Evolutionary conservation across 2,329 filamentous ascomycete genomes (phyloP).

Genomic region (Xylaria sp.): DNA sequence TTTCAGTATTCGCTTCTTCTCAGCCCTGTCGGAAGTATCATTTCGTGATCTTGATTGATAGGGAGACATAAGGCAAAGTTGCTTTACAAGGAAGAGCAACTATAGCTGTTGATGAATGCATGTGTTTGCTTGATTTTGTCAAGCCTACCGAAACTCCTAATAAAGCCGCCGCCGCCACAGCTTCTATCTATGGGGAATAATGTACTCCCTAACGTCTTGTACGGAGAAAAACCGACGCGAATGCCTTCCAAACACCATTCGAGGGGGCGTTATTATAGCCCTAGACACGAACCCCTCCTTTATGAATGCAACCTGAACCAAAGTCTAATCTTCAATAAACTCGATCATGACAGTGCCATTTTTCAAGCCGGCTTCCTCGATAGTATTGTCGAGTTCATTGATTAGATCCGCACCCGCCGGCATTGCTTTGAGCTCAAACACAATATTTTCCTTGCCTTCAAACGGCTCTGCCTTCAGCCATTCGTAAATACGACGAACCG

Average conservation of each 20-base stretch:
- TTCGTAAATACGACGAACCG: constrained; percentile 87
- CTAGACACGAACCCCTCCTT: not conserved
- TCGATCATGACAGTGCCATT: constrained; percentile 97
- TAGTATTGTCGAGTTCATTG: constrained; percentile 75
- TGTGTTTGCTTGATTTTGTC: constrained; percentile 13
- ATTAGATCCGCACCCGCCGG: constrained; percentile 83
- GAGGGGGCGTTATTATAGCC: constrained; percentile 8
- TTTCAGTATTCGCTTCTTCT: no score
- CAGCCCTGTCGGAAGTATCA: no score
- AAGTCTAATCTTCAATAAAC: constrained; percentile 71
- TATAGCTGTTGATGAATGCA: not conserved
- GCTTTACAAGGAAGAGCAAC: not conserved
- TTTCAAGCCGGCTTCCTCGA: constrained; percentile 86
- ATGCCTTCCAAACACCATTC: constrained; percentile 4
- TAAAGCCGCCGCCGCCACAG: constrained; percentile 15
- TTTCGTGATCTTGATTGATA: no score
- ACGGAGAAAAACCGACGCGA: constrained; percentile 4
- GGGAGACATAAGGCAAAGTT: not conserved
- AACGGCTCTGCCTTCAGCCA: constrained; percentile 93
- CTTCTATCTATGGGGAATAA: constrained; percentile 33
- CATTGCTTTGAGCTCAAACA: constrained; percentile 91
- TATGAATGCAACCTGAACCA: constrained; percentile 15
- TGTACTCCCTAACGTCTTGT: constrained; percentile 19
- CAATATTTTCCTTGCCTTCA: constrained; percentile 79
- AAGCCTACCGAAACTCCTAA: constrained; percentile 27